A percentile compares a stretch with the other conserved stretches of the same genome.
Evolutionary conservation across 2,329 filamentous ascomycete species (phyloP).

Genomic region (Cercospora zeae-maydis): DNA sequence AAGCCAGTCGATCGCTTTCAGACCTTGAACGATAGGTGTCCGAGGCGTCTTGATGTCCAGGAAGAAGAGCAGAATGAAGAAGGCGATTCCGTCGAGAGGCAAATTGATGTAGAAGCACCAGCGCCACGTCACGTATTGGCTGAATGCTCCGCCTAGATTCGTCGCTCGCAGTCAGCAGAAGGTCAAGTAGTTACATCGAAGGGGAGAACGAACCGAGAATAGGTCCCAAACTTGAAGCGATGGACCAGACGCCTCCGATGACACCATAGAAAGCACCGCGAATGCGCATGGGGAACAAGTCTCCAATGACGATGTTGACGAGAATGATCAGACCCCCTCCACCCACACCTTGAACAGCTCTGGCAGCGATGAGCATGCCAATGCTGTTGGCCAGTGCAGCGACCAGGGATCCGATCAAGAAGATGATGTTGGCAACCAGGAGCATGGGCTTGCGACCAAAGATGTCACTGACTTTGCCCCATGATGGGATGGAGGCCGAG

Average conservation of each 20-base stretch:
- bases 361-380: constrained; percentile 59
- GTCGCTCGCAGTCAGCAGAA: background rate
- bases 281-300: constrained; percentile 54
- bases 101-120: constrained; percentile 64
- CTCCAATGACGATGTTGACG: constrained; percentile 61
- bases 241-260: constrained; percentile 62
- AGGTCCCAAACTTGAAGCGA: constrained; percentile 63
- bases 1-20: constrained; percentile 64
- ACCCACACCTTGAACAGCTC: constrained; percentile 61
- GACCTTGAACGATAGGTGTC: constrained; percentile 59
- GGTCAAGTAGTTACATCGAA: constrained; percentile 46
- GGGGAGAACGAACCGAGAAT: constrained; percentile 44
- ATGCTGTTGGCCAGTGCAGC: constrained; percentile 57
- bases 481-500: constrained; percentile 32
- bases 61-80: constrained; percentile 58
- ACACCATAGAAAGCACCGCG: constrained; percentile 62
- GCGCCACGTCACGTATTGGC: constrained; percentile 60
- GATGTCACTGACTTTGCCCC: constrained; percentile 49
- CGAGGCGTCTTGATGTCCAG: constrained; percentile 65
- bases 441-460: constrained; percentile 58
- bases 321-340: constrained; percentile 62
- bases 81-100: constrained; percentile 57
- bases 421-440: constrained; percentile 56
- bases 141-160: constrained; percentile 64
- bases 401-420: constrained; percentile 58